Percentiles rank a stretch among this genome's conserved stretches.
These are phyloP conservation scores for Talaromyces islandicus DNA, from an alignment of 2,329 filamentous ascomycete species.

Conservation along the genomic window DNA sequence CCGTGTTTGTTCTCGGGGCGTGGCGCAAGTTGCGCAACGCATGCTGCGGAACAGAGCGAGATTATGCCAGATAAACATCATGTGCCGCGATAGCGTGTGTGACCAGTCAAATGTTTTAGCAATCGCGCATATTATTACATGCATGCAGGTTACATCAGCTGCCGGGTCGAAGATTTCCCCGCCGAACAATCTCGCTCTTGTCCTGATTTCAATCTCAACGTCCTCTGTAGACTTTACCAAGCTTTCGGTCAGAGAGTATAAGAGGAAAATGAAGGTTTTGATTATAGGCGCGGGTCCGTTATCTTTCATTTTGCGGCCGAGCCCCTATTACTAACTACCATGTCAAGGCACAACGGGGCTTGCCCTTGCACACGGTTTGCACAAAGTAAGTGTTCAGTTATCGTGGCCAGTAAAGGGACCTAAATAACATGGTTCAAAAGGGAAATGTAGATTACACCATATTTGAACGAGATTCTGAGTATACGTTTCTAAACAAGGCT, in stretches of 20 bases:
- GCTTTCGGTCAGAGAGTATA: neutral
- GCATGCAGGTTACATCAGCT: neutral
- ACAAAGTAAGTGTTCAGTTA: neutral
- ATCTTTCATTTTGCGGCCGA: no score
- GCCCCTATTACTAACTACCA: neutral
- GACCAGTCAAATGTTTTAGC: neutral
- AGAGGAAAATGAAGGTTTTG: neutral
- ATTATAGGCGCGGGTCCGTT: conserved; percentile 1
- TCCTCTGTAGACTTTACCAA: neutral
- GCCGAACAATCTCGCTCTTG: neutral
- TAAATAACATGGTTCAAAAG: conserved; percentile 22
- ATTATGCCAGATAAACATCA: neutral
- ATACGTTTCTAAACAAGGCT: conserved; percentile 1
- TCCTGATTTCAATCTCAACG: neutral
- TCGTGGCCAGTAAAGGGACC: neutral
- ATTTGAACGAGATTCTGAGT: conserved; percentile 4
- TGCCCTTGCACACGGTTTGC: conserved; percentile 2
- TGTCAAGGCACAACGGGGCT: conserved; percentile 1
- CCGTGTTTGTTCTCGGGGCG: no score
- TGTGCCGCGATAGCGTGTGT: neutral
- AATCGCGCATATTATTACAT: neutral
- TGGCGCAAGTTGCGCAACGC: no score
- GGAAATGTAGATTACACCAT: conserved; percentile 1
- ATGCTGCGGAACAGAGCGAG: no score
- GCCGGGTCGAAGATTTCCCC: neutral